Percentiles rank a stretch among this genome's conserved stretches.
phyloP scores from a whole-genome alignment of 495 filamentous ascomycete species.

The Neurospora tetrasperma region DNA sequence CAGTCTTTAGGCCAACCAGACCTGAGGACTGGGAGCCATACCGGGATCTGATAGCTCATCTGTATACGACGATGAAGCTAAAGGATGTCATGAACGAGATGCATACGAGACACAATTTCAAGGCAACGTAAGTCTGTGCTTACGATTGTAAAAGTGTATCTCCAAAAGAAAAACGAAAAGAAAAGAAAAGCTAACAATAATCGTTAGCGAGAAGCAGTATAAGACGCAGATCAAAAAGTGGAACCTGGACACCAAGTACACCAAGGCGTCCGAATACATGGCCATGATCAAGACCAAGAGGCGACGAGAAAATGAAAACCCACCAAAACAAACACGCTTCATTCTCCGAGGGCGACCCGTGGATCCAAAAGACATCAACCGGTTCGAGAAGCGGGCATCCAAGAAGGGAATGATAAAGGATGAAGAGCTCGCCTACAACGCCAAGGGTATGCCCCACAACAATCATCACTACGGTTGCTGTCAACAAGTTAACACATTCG shows the following conservation, averaged over 20 bases:
- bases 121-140: conserved; percentile 21
- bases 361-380: conserved; percentile 25
- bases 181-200: background rate
- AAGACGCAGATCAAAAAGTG: conserved; percentile 31
- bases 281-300: conserved; percentile 28
- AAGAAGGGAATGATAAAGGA: conserved; percentile 21
- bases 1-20: conserved; percentile 17
- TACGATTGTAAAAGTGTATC: background rate
- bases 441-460: background rate
- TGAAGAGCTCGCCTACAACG: conserved; percentile 7
- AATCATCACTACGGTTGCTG: background rate
- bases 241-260: conserved; percentile 32
- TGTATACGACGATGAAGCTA: conserved; percentile 26
- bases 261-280: conserved; percentile 28
- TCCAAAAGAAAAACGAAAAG: background rate
- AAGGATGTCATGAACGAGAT: conserved; percentile 28
- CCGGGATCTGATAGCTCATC: conserved; percentile 22
- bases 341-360: conserved; percentile 21
- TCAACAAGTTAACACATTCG: background rate
- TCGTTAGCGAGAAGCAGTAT: conserved; percentile 25
- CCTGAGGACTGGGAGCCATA: conserved; percentile 30
- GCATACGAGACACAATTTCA: conserved; percentile 21
- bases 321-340: conserved; percentile 23
- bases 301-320: conserved; percentile 15
- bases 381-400: conserved; percentile 25